Percentiles rank a stretch among this genome's conserved stretches.
Conservation (phyloP, 768 basidiomycete genomes). For the Chalciporus piperatus region DNA sequence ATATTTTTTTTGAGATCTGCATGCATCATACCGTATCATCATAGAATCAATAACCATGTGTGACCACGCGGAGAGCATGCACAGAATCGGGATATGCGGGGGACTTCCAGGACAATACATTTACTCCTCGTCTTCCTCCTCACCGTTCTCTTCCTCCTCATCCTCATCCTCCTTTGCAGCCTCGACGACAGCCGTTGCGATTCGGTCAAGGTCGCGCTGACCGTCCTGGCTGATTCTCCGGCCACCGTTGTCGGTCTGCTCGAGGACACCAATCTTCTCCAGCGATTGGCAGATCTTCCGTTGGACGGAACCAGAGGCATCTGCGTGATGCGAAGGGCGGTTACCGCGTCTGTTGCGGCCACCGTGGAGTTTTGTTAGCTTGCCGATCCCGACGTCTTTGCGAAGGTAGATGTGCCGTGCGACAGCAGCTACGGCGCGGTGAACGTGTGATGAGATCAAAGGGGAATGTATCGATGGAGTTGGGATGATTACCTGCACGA, state of each 20-base stretch:
- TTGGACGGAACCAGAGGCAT: constrained; percentile 84
- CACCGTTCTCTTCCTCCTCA: constrained; percentile 71
- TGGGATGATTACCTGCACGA: constrained; percentile 76
- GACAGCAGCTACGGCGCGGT: constrained; percentile 65
- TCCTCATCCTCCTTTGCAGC: constrained; percentile 69
- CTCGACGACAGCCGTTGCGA: constrained; percentile 87
- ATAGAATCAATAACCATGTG: constrained; percentile 19
- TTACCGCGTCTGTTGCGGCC: constrained; percentile 94
- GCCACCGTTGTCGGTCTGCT: constrained; percentile 90
- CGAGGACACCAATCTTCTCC: constrained; percentile 98
- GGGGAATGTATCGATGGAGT: background rate
- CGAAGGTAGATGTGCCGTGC: constrained; percentile 99
- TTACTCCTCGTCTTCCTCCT: constrained; percentile 50
- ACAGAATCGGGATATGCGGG: constrained; percentile 15
- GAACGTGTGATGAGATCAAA: background rate
- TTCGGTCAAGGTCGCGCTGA: constrained; percentile 91
- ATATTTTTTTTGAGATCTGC: constrained; percentile 34
- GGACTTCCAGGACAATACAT: constrained; percentile 11
- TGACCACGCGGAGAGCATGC: constrained; percentile 24
- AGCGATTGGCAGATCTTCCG: constrained; percentile 95
- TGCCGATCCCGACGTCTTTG: constrained; percentile 93
- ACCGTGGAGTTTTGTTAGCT: constrained; percentile 94
- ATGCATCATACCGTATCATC: constrained; percentile 43
- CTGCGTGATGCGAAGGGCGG: constrained; percentile 92
- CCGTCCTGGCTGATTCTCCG: constrained; percentile 97